Evolutionary conservation across 1,139 yeast species (phyloP).

Genomic region (Nakaseomyces glabratus): DNA sequence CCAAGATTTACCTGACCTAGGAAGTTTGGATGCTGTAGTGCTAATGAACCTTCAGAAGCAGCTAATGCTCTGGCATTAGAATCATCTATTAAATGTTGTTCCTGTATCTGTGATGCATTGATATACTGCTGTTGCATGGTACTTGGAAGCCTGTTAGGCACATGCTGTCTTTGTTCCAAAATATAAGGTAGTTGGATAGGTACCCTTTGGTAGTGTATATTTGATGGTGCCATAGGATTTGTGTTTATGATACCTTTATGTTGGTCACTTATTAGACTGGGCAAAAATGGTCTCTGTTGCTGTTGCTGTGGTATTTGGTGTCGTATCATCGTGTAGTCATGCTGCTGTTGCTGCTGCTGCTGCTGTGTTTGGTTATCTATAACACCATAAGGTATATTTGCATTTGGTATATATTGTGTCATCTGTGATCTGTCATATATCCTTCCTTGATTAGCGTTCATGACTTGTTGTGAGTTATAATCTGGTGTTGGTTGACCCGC

Average conservation of each 20-base stretch:
- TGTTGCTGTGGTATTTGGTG: constrained; percentile 1
- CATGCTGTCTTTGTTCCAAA: neutral
- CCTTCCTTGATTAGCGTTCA: no score
- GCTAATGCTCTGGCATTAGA: no score
- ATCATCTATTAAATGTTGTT: no score
- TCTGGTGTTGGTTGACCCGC: no score
- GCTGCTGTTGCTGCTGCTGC: constrained; percentile 5
- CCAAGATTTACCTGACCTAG: neutral
- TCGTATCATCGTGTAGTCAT: no score
- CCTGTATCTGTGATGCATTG: neutral
- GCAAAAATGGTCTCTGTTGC: neutral
- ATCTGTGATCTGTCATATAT: no score
- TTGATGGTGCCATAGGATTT: neutral
- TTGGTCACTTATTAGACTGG: constrained; percentile 2
- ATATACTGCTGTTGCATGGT: neutral
- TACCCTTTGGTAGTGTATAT: neutral
- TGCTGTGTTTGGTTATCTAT: no score
- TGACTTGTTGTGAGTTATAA: no score
- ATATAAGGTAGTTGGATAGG: constrained; percentile 2
- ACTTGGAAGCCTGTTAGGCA: no score
- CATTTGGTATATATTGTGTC: no score
- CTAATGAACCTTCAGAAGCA: neutral
- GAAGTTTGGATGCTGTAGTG: neutral
- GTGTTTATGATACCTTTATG: neutral
- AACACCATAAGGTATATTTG: no score